phyloP scores from a whole-genome alignment of 768 basidiomycete genomes.

The Kwoniella dejecticola region DNA sequence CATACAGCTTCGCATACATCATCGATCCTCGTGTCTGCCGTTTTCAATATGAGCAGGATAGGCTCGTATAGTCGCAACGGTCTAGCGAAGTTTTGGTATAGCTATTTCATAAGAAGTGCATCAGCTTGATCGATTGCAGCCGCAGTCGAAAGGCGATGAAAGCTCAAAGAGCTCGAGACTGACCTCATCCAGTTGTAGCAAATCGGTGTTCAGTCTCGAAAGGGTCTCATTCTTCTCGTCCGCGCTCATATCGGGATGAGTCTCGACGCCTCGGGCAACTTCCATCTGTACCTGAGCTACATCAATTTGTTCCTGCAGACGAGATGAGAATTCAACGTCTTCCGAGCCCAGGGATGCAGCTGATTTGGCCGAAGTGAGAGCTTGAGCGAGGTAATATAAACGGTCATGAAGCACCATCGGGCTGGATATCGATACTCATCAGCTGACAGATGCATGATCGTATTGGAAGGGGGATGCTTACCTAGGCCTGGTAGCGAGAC shows the following conservation, averaged over 20 bases:
- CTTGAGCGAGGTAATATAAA: conserved; percentile 88
- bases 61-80: conserved; percentile 80
- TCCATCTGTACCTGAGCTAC: conserved; percentile 97
- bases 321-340: conserved; percentile 92
- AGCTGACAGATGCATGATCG: neutral
- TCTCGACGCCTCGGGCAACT: conserved; percentile 67
- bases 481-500: conserved; percentile 78
- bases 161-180: conserved; percentile 35
- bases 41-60: conserved; percentile 86
- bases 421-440: conserved; percentile 9
- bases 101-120: too few relatives aligned
- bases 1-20: conserved; percentile 79
- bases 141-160: neutral
- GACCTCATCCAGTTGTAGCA: conserved; percentile 86
- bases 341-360: conserved; percentile 79
- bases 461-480: neutral
- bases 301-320: conserved; percentile 92
- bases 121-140: too few relatives aligned
- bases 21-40: conserved; percentile 89
- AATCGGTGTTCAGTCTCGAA: conserved; percentile 43
- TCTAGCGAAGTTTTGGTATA: conserved; percentile 84
- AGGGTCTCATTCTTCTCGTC: conserved; percentile 50
- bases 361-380: conserved; percentile 94
- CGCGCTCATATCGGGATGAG: conserved; percentile 51
- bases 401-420: conserved; percentile 65